phyloP scores from a whole-genome alignment of 2,329 filamentous ascomycete species.

The Trichoderma pleuroti region DNA sequence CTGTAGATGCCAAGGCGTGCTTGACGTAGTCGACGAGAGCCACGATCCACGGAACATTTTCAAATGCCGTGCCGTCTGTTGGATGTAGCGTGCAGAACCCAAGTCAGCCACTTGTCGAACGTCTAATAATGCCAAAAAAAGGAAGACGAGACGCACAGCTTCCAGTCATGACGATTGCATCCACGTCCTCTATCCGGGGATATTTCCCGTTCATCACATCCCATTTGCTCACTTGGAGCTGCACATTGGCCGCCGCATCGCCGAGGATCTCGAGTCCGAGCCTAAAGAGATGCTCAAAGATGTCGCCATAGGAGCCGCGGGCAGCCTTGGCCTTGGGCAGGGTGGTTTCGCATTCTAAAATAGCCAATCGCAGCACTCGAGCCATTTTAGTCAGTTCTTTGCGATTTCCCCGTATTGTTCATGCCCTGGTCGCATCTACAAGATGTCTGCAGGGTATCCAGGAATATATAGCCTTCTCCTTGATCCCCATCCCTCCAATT shows the following conservation, averaged over 20 bases:
- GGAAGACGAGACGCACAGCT: neutral
- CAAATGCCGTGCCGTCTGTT: neutral
- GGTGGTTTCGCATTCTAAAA: neutral
- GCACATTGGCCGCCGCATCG: neutral
- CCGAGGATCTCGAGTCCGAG: neutral
- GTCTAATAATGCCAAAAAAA: neutral
- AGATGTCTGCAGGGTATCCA: neutral
- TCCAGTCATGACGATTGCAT: neutral
- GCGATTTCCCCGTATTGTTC: neutral
- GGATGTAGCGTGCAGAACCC: neutral
- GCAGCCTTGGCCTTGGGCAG: neutral
- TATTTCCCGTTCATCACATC: neutral
- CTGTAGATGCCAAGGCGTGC: slow-evolving; percentile 26
- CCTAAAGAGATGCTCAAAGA: neutral
- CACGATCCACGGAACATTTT: neutral
- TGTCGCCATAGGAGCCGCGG: neutral
- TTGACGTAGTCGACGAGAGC: slow-evolving; percentile 35
- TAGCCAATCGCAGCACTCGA: neutral
- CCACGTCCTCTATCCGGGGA: neutral
- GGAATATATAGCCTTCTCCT: neutral
- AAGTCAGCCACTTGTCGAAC: neutral
- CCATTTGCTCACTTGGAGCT: neutral
- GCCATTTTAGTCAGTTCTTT: neutral
- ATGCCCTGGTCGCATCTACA: neutral
- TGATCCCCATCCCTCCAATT: neutral